Evolutionary conservation across 441 rosid genomes (phyloP).

Genomic region (Jatropha multifida): DNA sequence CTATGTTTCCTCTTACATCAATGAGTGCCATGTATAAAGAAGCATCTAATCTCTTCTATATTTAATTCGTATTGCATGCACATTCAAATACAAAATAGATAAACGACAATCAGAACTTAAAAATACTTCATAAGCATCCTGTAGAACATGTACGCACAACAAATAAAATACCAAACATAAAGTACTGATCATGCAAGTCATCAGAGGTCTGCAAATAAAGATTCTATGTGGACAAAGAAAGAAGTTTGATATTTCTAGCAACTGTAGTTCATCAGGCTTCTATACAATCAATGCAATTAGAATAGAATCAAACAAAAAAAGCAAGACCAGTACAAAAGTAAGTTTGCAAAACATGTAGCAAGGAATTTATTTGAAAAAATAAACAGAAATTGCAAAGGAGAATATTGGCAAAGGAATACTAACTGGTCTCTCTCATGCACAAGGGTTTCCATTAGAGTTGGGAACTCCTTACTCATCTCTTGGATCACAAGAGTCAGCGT

Average conservation of each 20-base stretch:
- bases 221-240: too few relatives aligned
- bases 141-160: too few relatives aligned
- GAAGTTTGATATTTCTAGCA: too few relatives aligned
- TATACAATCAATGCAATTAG: not conserved
- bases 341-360: not conserved
- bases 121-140: too few relatives aligned
- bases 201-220: too few relatives aligned
- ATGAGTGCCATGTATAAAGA: not conserved
- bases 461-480: conserved; percentile 89
- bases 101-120: too few relatives aligned
- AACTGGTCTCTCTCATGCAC: conserved; percentile 94
- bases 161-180: too few relatives aligned
- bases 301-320: not conserved
- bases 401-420: conserved; percentile 32
- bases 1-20: not conserved
- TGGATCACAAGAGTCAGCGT: conserved; percentile 72
- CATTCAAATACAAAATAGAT: too few relatives aligned
- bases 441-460: conserved; percentile 76
- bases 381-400: not conserved
- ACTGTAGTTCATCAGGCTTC: too few relatives aligned
- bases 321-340: not conserved
- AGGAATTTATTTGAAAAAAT: not conserved
- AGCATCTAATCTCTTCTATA: too few relatives aligned
- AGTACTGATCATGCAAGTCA: too few relatives aligned
- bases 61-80: too few relatives aligned